A percentile compares a stretch with the other conserved stretches of the same genome.
phyloP scores from a whole-genome alignment of 768 basidiomycete species.

The Mycena epipterygia region DNA sequence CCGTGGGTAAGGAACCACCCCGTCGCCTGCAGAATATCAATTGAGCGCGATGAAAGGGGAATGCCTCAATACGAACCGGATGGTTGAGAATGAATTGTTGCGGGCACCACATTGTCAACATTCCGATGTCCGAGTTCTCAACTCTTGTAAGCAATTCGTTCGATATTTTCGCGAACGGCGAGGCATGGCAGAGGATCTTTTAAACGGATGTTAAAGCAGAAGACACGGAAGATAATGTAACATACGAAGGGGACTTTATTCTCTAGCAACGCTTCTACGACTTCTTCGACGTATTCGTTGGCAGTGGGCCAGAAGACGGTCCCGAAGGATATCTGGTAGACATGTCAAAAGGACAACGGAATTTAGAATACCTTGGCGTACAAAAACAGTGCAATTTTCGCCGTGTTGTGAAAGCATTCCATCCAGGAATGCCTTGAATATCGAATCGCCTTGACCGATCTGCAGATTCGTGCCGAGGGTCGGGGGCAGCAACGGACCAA shows the following conservation, averaged over 20 bases:
- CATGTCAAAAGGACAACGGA: too few relatives aligned
- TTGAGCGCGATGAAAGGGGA: neutral
- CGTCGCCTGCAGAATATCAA: neutral
- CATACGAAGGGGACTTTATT: slow-evolving; percentile 9
- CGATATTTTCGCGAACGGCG: slow-evolving; percentile 10
- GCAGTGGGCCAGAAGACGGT: slow-evolving; percentile 20
- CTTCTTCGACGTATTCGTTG: neutral
- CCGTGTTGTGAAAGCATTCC: neutral
- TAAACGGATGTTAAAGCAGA: neutral
- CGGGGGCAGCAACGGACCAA: slow-evolving; percentile 13
- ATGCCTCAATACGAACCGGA: neutral
- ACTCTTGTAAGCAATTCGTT: neutral
- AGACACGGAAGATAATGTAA: neutral
- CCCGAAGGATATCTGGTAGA: slow-evolving; percentile 17
- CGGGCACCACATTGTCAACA: slow-evolving; percentile 5
- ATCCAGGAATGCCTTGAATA: slow-evolving; percentile 3
- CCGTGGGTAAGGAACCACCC: slow-evolving; percentile 21
- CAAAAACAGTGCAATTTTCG: neutral
- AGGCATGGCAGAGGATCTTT: slow-evolving; percentile 22
- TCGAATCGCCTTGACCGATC: neutral
- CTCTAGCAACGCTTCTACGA: slow-evolving; percentile 14
- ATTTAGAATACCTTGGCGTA: too few relatives aligned
- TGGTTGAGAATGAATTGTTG: slow-evolving; percentile 20
- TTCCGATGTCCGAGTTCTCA: neutral
- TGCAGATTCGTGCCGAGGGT: neutral